Evolutionary conservation across 768 basidiomycete genomes (phyloP), one percentile per base, ranked within the genome.

Genomic region (Serendipita indica): DNA sequence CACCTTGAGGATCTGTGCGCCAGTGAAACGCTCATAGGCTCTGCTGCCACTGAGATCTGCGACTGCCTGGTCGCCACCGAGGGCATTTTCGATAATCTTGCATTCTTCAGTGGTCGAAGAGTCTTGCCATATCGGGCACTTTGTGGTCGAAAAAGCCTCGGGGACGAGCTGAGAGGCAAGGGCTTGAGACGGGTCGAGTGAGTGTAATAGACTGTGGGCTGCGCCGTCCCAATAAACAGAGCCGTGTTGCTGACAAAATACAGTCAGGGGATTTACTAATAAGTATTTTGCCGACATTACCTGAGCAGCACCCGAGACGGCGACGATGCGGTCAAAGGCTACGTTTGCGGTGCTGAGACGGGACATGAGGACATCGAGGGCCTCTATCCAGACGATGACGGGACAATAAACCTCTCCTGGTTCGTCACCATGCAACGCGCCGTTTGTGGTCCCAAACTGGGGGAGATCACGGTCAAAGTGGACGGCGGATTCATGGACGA

Each of bases 81-180:
- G 71, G 34, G 73, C 75, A 0, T 72, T 75, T 65, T 90, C 86
- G 39, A 92, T 71, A 60, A 74, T 76, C 58, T 72, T 71, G 66
- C 89, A 92, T 63, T 91, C 87, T 39, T 71, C 69, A 0, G 81
- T 83, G 0, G 89, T 91, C 0, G 87, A 89, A 1, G 87, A 88
- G 69, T 92, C 90, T 68, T 92, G 89, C 89, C 90, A 93, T 65
- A 91, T 91, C 7, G 89, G 88, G 2, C 84, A 78, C 62, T 75
- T 75, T 1, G 73, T 73, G 12, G 80, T 70, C 3, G 86, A 81
- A 68, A 91, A 89, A 2, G 87, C 87, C 5, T 65, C 67, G 0
- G 79, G 18, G 72, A 70, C 13, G 27, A 72, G 60, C 49, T 72
- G 71, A 0, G 60, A 20, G 10, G 60, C 52, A 16, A 72, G 62